Base-by-base conservation (phyloP, 2,329 filamentous ascomycete species). In the Aspergillus intermedius region DNA sequence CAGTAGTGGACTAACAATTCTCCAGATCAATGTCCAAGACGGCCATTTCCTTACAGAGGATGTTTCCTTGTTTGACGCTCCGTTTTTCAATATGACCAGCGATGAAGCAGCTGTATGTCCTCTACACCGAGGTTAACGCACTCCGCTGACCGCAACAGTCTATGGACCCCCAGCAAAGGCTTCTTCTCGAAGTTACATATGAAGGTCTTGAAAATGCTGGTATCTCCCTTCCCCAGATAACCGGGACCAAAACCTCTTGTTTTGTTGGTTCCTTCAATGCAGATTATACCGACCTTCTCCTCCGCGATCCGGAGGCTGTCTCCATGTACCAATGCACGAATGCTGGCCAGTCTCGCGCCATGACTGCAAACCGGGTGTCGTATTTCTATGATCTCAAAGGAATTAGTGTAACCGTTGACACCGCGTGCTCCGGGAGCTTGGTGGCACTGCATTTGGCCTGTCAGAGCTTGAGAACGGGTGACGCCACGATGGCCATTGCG, bases 351-450 rank as follows among this genome's bases (percentile, higher is more conserved):
- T 60, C 58, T 5, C 57, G 57, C 1, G 57, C 59, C 4, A 62
- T 61, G 57, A 51, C 41, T 7, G 53, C 61, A 9, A 67, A 67
- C 28, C 59, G 64, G 1, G 30, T 67, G 7, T 63, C 60, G 1
- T 67, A 64, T 30, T 64, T 64, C 42, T 71, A 60, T 42, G 61
- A 70, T 42, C 48, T 67, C 7, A 57, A 57, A 34, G 68, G 68
- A 0, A 62, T 66, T 1, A 62, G 57, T 37, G 50, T 67, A 5
- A 64, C 61, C 3, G 47, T 70, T 2, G 60, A 69, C 40, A 69
- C 67, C 0, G 68, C 63, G 0, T 68, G 67, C 45, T 66, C 64
- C 2, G 52, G 60, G 0, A 60, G 58, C n/a, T 46, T 67, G 3
- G 52, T 59, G 3, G 68, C 64, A 1, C 43, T 71, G 2, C 65